Base-by-base conservation (phyloP, 495 filamentous ascomycete genomes). In the Penicillium antarcticum region DNA sequence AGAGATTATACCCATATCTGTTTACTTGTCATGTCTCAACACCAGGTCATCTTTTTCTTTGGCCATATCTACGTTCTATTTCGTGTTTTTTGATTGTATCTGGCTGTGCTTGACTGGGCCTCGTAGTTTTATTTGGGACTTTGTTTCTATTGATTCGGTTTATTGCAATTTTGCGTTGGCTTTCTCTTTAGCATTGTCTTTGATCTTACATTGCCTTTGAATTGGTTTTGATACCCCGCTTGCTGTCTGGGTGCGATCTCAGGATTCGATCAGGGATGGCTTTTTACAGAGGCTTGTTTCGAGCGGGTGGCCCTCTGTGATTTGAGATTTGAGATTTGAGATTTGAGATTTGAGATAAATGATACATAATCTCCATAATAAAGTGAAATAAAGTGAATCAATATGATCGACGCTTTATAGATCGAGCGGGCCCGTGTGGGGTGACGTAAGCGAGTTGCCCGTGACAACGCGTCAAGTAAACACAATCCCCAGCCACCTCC, bases 401-500 rank as follows among this genome's bases (percentile, higher is more conserved):
- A 34, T 21, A 18, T 16, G 21, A 47, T 23, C 26, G 26, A 26
- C 31, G 8, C 37, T 26, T 48, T 48, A 49, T 49, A 42, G 46
- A 49, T 49, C 46, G 37, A 48, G 21, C 46, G 21, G 21, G 21
- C 42, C 42, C 24, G 3, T 33, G 42, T 14, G 14, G 44, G 34
- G 23, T 49, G 26, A 48, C 10, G 43, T 54, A 49, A 49, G 17
- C 46, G 5, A 4, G 46, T 49, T 42, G 37, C 37, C 37, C 64
- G 47, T 56, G 58, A 53, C 59, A 64, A 72, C 66, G 34, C 21
- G 36, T 50, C 43, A 42, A 53, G 63, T 69, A 71, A 61, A 60
- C 56, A 62, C 51, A 53, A 40, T 57, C 56, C 67, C 71, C 71
- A 74, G 66, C 71, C 71, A 68, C 66, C 59, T 60, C 69, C 71